Evolutionary conservation across 331 rosid species (phyloP).

Genomic region (Acacia pycnantha): DNA sequence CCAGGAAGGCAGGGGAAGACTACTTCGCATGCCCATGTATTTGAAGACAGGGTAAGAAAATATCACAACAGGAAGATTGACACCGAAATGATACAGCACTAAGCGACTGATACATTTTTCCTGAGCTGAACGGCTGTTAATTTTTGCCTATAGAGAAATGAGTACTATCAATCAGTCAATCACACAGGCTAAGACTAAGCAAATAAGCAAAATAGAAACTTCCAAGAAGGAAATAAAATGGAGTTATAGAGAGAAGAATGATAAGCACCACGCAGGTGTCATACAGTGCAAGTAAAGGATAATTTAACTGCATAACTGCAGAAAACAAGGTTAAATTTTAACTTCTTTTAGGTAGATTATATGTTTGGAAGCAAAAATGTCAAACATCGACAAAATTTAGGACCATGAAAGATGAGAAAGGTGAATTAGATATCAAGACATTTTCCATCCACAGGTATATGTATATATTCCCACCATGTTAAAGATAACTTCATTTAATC

Average conservation of each 20-base stretch:
- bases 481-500: slow-evolving; percentile 10
- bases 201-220: not conserved
- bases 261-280: slow-evolving; percentile 1
- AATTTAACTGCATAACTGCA: not conserved
- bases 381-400: not conserved
- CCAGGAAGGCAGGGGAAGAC: slow-evolving; percentile 98
- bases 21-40: slow-evolving; percentile 86
- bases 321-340: not conserved
- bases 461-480: not conserved
- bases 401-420: not conserved
- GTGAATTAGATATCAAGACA: not conserved
- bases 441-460: not conserved
- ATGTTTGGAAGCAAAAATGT: not conserved
- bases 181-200: not conserved
- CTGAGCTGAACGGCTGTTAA: slow-evolving; percentile 86
- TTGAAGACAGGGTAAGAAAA: slow-evolving; percentile 84
- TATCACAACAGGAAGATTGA: slow-evolving; percentile 90
- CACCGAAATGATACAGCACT: slow-evolving; percentile 80
- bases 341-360: not conserved
- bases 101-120: slow-evolving; percentile 85
- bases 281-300: not conserved
- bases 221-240: not conserved
- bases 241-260: not conserved
- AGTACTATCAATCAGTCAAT: slow-evolving; percentile 12
- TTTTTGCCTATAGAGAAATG: slow-evolving; percentile 66